phyloP scores from a whole-genome alignment of 352 stramenopile species.

The Globisporangium takayamanum region DNA sequence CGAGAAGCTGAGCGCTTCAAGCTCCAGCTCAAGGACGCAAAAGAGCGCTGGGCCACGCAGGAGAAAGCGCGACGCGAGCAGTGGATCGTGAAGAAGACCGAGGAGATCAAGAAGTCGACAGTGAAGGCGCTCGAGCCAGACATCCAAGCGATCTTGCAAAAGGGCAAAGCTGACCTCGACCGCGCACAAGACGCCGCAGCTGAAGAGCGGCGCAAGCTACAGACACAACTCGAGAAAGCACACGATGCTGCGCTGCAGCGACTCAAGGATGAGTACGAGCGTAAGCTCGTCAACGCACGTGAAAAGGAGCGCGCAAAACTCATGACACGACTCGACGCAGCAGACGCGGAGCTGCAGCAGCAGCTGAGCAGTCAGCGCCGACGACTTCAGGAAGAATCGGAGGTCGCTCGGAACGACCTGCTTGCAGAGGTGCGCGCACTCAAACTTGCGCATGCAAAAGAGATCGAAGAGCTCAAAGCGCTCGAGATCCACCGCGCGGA shows the following conservation, averaged over 20 bases:
- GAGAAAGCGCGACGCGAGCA: constrained; percentile 69
- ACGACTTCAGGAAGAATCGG: constrained; percentile 64
- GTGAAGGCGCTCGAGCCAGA: constrained; percentile 72
- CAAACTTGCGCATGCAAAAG: constrained; percentile 46
- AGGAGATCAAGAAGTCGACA: constrained; percentile 83
- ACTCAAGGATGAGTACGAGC: constrained; percentile 64
- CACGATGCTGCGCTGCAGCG: constrained; percentile 40
- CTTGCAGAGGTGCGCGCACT: constrained; percentile 36
- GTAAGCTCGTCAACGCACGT: constrained; percentile 56
- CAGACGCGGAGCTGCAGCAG: constrained; percentile 73
- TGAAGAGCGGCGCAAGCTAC: constrained; percentile 53
- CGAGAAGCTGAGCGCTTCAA: constrained; percentile 60
- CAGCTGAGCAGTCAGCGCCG: constrained; percentile 64
- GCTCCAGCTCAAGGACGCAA: constrained; percentile 70
- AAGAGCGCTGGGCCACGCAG: constrained; percentile 59
- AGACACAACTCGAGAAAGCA: constrained; percentile 53
- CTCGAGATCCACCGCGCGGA: constrained; percentile 34
- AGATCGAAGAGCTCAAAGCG: constrained; percentile 56
- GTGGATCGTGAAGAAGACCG: constrained; percentile 80
- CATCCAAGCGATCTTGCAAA: constrained; percentile 74
- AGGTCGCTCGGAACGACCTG: constrained; percentile 52
- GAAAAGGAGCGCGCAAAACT: constrained; percentile 76
- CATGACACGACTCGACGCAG: constrained; percentile 60
- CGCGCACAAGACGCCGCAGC: constrained; percentile 43
- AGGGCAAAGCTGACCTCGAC: constrained; percentile 66